phyloP scores from a whole-genome alignment of 1,284 basidiomycete genomes.

The Cerioporus squamosus region DNA sequence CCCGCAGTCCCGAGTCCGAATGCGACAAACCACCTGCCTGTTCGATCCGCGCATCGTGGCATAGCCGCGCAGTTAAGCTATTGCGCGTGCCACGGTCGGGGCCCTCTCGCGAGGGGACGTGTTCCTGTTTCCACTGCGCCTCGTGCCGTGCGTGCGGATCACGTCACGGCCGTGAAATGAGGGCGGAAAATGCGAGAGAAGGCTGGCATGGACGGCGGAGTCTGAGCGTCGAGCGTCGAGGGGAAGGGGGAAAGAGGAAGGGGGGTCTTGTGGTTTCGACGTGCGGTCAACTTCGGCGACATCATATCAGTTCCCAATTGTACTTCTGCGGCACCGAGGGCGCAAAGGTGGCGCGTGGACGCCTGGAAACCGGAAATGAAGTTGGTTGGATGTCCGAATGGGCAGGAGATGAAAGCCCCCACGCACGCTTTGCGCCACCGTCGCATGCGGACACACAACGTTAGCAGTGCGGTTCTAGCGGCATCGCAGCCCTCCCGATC shows the following conservation, averaged over 20 bases:
- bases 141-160: constrained; percentile 11
- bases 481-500: constrained; percentile 1
- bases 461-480: constrained; percentile 5
- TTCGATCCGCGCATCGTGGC: background rate
- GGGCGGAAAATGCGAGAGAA: background rate
- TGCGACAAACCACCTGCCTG: constrained; percentile 4
- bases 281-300: background rate
- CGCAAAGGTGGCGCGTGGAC: constrained; percentile 4
- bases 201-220: background rate
- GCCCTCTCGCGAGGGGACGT: too few species aligned
- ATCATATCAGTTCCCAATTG: background rate
- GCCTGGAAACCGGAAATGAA: constrained; percentile 20
- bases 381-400: background rate
- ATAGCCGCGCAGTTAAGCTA: constrained; percentile 15
- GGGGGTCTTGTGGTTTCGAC: background rate
- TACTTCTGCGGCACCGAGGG: constrained; percentile 13
- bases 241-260: too few species aligned
- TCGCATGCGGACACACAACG: constrained; percentile 8
- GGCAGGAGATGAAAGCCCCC: background rate
- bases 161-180: constrained; percentile 2
- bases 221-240: background rate
- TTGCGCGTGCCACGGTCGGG: background rate
- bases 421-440: background rate
- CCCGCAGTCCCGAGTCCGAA: background rate
- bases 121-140: constrained; percentile 3